phyloP scores from a whole-genome alignment of 2,329 filamentous ascomycete genomes.

The Fragosphaeria purpurea region DNA sequence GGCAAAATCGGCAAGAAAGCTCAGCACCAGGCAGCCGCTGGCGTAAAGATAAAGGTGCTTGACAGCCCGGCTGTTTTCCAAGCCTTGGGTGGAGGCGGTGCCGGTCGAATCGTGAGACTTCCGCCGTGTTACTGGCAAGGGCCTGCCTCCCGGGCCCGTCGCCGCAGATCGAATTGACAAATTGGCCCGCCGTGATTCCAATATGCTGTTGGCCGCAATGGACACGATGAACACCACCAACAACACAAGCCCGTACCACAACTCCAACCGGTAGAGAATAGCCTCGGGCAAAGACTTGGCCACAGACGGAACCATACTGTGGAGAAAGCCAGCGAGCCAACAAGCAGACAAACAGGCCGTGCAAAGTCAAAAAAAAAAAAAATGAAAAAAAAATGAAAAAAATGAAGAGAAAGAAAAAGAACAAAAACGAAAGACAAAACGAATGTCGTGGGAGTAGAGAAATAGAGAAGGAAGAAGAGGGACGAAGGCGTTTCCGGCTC shows the following conservation, averaged over 20 bases:
- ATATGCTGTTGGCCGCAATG: conserved; percentile 42
- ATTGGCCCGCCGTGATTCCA: conserved; percentile 40
- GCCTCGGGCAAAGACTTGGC: conserved; percentile 27
- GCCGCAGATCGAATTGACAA: conserved; percentile 36
- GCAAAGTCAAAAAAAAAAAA: not conserved
- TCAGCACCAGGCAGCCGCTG: conserved; percentile 58
- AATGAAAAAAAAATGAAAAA: conserved; percentile 1
- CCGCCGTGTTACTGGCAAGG: conserved; percentile 60
- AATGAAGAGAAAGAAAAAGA: not conserved
- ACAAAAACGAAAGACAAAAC: too few relatives aligned
- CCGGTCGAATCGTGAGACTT: conserved; percentile 28
- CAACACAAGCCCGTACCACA: conserved; percentile 42
- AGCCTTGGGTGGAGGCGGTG: conserved; percentile 3
- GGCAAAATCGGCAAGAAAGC: conserved; percentile 65
- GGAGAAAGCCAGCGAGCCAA: conserved; percentile 15
- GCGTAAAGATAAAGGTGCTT: conserved; percentile 69
- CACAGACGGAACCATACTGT: conserved; percentile 9
- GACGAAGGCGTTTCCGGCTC: too few relatives aligned
- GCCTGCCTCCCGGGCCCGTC: conserved; percentile 80
- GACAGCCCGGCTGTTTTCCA: conserved; percentile 52
- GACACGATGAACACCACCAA: conserved; percentile 40
- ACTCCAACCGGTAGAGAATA: conserved; percentile 36
- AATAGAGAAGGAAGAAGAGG: too few relatives aligned
- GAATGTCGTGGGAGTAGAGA: too few relatives aligned
- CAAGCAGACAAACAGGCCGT: conserved; percentile 5